Evolutionary conservation across 805 yeast genomes (phyloP), one percentile per base, ranked within the genome.

Genomic region (Cyberlindnera petersonii): DNA sequence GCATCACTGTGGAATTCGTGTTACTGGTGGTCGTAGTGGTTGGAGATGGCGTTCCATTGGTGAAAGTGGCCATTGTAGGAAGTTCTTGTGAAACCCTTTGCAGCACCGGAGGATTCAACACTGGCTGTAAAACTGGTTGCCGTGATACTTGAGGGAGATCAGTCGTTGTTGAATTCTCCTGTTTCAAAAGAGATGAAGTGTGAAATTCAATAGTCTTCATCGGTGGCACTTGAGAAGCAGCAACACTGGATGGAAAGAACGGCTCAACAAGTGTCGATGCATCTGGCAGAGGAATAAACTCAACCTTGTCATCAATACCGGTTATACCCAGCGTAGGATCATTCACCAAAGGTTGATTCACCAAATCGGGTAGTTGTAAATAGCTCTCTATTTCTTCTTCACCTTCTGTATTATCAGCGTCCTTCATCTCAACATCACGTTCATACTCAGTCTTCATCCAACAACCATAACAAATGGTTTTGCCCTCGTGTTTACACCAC

Each of bases 401-500:
- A 16, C 16, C 18, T 5, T 26, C 31, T 18, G 10, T 32, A 4
- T 18, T 10, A 9, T 29, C 29, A 10, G 23, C 29, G 17, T 29
- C 30, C 5, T 26, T 39, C 37, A 37, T 35, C 16, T 29, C 33
- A 11, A 13, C 14, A 9, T 31, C 34, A 9, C 17, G 19, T 5
- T 36, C 36, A 20, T n/a, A n/a, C n/a, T 37, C 31, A 18, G 18
- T 34, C 10, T 22, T 14, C 23, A 39, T 11, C 22, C 24, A 20
- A 37, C 55, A 51, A 1, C 34, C 36, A 31, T 42, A 53, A 28
- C 56, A 53, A 7, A 43, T 10, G 3, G 32, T 24, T 7, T 17
- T 33, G 8, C 16, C 38, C 5, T 13, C 26, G 2, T 9, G 28
- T 5, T 26, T 19, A 4, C 31, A 8, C 56, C 56, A 53, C 28